Conservation (phyloP, 1,139 yeast species). For the Pichia sorboxylosa region DNA sequence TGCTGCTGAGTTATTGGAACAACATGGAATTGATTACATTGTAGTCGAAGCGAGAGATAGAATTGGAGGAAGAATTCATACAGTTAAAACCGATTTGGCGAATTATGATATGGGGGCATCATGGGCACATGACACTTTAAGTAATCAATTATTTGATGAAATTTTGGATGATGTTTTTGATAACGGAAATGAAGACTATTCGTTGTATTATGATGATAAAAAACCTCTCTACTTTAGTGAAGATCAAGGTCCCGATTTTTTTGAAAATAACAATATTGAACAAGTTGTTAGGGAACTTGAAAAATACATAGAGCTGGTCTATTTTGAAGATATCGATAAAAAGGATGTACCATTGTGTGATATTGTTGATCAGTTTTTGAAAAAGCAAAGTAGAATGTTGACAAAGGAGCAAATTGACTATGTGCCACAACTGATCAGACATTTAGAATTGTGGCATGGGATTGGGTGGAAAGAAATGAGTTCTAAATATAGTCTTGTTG, state of each 20-base stretch:
- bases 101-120: conserved; percentile 73
- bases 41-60: conserved; percentile 48
- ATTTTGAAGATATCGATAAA: conserved; percentile 35
- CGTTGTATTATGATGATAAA: conserved; percentile 39
- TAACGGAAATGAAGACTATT: conserved; percentile 15
- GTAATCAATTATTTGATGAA: conserved; percentile 54
- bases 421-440: conserved; percentile 36
- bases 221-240: conserved; percentile 23
- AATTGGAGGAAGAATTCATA: conserved; percentile 48
- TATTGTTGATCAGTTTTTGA: conserved; percentile 33
- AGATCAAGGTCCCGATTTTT: conserved; percentile 19
- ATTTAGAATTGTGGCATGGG: conserved; percentile 71
- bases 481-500: conserved; percentile 53
- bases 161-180: conserved; percentile 21
- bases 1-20: conserved; percentile 52
- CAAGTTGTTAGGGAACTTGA: conserved; percentile 47
- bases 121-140: conserved; percentile 79
- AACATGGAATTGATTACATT: conserved; percentile 31
- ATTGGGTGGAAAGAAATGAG: conserved; percentile 54
- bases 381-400: conserved; percentile 34
- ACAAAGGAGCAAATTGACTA: conserved; percentile 39
- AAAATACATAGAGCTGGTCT: conserved; percentile 45
- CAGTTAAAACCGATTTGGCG: conserved; percentile 22
- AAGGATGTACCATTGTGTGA: conserved; percentile 42
- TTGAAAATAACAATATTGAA: conserved; percentile 25